These are phyloP conservation scores for Cutaneotrichosporon cavernicola DNA, from an alignment of 1,284 basidiomycete species.

Conservation along the genomic window DNA sequence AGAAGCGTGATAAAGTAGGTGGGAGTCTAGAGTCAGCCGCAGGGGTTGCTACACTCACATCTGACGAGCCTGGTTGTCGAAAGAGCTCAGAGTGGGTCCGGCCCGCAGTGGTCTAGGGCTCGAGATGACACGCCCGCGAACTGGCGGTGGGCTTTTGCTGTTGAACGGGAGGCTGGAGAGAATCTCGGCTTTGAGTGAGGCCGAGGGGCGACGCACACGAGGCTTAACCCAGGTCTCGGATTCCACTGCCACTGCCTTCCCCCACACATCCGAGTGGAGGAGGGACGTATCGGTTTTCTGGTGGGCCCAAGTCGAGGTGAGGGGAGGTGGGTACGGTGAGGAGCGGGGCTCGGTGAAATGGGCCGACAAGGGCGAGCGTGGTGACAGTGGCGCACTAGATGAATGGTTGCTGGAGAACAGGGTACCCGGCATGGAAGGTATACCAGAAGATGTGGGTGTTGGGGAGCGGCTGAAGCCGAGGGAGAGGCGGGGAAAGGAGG, in stretches of 20 bases:
- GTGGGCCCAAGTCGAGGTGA: no score
- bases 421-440: neutral
- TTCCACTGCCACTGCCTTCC: neutral
- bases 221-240: neutral
- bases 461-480: neutral
- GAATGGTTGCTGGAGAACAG: neutral
- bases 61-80: neutral
- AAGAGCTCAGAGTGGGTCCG: neutral
- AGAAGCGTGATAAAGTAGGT: no score
- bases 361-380: neutral
- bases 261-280: slow-evolving; percentile 2
- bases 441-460: neutral
- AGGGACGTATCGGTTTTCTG: neutral
- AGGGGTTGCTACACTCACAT: neutral
- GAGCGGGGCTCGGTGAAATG: no score
- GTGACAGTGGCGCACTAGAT: no score
- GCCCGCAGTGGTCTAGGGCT: neutral
- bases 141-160: neutral
- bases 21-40: neutral
- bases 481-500: neutral
- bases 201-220: neutral
- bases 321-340: neutral
- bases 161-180: neutral
- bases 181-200: neutral
- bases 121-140: slow-evolving; percentile 1